A percentile compares a stretch with the other conserved stretches of the same genome.
Evolutionary conservation across 2,329 filamentous ascomycete species (phyloP).

Genomic region (Tothia fuscella): DNA sequence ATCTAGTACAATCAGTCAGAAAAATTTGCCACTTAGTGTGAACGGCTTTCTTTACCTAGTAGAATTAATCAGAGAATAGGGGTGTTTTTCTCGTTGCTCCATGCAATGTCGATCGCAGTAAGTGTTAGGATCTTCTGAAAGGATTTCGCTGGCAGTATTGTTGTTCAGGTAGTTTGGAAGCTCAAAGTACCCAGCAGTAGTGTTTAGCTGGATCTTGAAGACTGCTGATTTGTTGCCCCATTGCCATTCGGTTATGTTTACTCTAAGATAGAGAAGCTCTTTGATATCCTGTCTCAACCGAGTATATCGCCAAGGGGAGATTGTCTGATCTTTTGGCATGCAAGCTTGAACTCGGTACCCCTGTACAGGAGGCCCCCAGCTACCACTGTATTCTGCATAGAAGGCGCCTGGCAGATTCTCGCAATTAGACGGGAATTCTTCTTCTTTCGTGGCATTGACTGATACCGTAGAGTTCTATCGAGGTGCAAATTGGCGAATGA

Average conservation of each 20-base stretch:
- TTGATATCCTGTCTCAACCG: slow-evolving; percentile 20
- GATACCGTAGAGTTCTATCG: background rate
- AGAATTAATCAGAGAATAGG: too few relatives aligned
- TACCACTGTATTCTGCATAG: background rate
- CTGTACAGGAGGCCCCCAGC: background rate
- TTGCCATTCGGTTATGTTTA: background rate
- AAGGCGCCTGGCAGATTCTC: background rate
- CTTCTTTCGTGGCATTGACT: too few relatives aligned
- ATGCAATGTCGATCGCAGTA: too few relatives aligned
- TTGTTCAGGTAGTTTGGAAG: slow-evolving; percentile 21
- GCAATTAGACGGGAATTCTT: background rate
- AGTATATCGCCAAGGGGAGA: slow-evolving; percentile 19
- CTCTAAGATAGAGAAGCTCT: slow-evolving; percentile 20
- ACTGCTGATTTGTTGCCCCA: slow-evolving; percentile 14
- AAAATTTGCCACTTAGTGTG: too few relatives aligned
- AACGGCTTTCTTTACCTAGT: too few relatives aligned
- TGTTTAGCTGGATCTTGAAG: slow-evolving; percentile 18
- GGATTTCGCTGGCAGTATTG: background rate
- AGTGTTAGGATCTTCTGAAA: background rate
- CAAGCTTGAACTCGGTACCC: slow-evolving; percentile 17
- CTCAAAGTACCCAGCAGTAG: slow-evolving; percentile 24
- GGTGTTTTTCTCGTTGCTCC: too few relatives aligned
- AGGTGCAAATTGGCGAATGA: background rate
- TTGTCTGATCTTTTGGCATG: slow-evolving; percentile 17
- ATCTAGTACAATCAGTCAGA: too few relatives aligned